A percentile compares a stretch with the other conserved stretches of the same genome.
These are phyloP conservation scores for Acanthamoeba quina DNA, from an alignment of 208 protist species.

Conservation along the genomic window DNA sequence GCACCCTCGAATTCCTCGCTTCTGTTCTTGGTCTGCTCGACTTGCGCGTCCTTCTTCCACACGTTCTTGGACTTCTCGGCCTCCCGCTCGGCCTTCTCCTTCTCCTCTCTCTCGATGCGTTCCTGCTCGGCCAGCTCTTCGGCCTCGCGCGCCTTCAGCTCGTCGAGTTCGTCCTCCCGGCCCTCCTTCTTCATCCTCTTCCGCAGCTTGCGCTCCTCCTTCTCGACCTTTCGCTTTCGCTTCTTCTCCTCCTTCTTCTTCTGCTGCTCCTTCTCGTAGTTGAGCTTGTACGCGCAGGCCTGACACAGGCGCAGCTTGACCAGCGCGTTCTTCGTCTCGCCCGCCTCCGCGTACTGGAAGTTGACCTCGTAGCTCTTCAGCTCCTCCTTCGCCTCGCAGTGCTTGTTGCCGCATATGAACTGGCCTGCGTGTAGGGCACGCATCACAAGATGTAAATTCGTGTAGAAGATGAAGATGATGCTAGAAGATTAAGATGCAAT, in stretches of 20 bases:
- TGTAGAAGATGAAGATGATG: neutral
- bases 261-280: slow-evolving; percentile 75
- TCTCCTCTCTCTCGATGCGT: neutral
- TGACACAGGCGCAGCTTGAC: slow-evolving; percentile 81
- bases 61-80: slow-evolving; percentile 33
- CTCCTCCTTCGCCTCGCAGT: slow-evolving; percentile 57
- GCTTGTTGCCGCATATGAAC: slow-evolving; percentile 69
- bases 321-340: slow-evolving; percentile 77
- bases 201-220: slow-evolving; percentile 54
- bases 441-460: neutral
- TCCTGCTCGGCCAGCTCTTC: slow-evolving; percentile 20
- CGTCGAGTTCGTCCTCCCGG: slow-evolving; percentile 24
- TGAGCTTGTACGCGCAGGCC: slow-evolving; percentile 77
- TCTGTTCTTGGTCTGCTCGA: slow-evolving; percentile 60
- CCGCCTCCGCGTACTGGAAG: slow-evolving; percentile 77
- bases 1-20: slow-evolving; percentile 65
- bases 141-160: slow-evolving; percentile 22
- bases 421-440: neutral
- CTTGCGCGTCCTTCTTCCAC: slow-evolving; percentile 56
- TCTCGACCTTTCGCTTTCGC: slow-evolving; percentile 24
- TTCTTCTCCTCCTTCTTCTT: slow-evolving; percentile 69
- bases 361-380: slow-evolving; percentile 77
- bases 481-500: neutral
- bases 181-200: slow-evolving; percentile 64
- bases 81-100: slow-evolving; percentile 5